Base-by-base conservation (phyloP, 2,329 filamentous ascomycete species). In the Calonectria multiphialidica region DNA sequence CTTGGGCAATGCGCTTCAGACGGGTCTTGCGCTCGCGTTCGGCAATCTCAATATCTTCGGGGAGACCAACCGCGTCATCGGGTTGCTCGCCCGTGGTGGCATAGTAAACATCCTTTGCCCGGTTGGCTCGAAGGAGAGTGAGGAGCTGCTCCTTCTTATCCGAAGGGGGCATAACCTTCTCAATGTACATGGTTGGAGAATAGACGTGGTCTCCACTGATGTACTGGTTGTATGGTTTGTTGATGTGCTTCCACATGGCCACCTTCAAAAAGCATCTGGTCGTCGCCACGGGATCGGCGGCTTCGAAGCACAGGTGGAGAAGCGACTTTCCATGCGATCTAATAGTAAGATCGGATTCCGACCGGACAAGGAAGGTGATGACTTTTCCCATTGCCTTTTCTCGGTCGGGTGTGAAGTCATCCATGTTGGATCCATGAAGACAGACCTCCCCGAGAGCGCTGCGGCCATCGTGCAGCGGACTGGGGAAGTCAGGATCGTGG, bases 401-500 rank as follows among this genome's bases (percentile, higher is more conserved):
- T 33, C 85, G 85, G 3, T 86, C 84, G 0, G 85, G 79, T 0
- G 85, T 86, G 42, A 90, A 83, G 16, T 86, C 83, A 3, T 83
- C 84, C 0, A 80, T 81, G 67, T 88, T 84, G 1, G 88, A 87
- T 0, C 89, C 88, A 68, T 89, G 88, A 8, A 91, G 83, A 71
- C 91, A 93, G 3, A 93, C 82, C 72, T 94, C 92, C 0, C 89
- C 91, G 0, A 94, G 83, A 0, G 91, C 91, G 71, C 88, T 92
- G 53, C 92, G 88, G 0, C 92, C 92, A 18, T 86, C 87, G 75
- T 93, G 91, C 1, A 91, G 82, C 4, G 89, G 86, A 65, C 90
- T 93, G 0, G 92, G 91, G 68, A 92, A 93, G 77, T 93, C 91
- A 0, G 90, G 86, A 18, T 92, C 89, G 71, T 93, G 92, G 2